phyloP scores from a whole-genome alignment of 129 eudicot species.

The Flaveria ramosissima region DNA sequence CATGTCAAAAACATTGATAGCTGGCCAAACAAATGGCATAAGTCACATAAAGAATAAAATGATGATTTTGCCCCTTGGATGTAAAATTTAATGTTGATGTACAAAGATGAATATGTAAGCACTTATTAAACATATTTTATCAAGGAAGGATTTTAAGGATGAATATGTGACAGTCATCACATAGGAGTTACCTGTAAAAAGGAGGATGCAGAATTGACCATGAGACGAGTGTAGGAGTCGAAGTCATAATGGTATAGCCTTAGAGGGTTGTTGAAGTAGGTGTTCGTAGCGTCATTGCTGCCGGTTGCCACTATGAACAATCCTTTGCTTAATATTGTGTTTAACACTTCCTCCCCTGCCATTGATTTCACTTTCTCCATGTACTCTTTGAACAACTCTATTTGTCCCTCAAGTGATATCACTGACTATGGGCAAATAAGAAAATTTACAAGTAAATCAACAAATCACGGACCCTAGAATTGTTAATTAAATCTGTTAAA shows the following conservation, averaged over 20 bases:
- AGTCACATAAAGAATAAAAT: neutral
- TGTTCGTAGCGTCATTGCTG: slow-evolving; percentile 69
- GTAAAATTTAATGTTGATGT: neutral
- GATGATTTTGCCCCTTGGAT: neutral
- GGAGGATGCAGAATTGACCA: slow-evolving; percentile 53
- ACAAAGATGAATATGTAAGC: neutral
- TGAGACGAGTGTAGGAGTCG: slow-evolving; percentile 54
- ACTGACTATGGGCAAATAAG: slow-evolving; percentile 49
- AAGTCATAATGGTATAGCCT: slow-evolving; percentile 46
- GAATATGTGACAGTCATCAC: too few relatives aligned
- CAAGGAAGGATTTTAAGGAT: too few relatives aligned
- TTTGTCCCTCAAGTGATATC: slow-evolving; percentile 58
- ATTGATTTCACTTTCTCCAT: slow-evolving; percentile 46
- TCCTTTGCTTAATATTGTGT: slow-evolving; percentile 48
- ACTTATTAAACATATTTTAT: too few relatives aligned
- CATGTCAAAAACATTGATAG: neutral
- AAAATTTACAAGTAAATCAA: neutral
- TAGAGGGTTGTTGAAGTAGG: slow-evolving; percentile 61
- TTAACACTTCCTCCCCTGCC: slow-evolving; percentile 56
- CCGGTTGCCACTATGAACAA: slow-evolving; percentile 53
- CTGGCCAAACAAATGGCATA: neutral
- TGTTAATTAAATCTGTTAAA: too few relatives aligned
- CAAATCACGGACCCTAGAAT: neutral
- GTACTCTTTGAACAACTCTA: slow-evolving; percentile 67
- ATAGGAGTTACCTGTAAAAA: slow-evolving; percentile 55